These are phyloP conservation scores for Carallia brachiata DNA, from an alignment of 345 rosid genomes.

Conservation along the genomic window DNA sequence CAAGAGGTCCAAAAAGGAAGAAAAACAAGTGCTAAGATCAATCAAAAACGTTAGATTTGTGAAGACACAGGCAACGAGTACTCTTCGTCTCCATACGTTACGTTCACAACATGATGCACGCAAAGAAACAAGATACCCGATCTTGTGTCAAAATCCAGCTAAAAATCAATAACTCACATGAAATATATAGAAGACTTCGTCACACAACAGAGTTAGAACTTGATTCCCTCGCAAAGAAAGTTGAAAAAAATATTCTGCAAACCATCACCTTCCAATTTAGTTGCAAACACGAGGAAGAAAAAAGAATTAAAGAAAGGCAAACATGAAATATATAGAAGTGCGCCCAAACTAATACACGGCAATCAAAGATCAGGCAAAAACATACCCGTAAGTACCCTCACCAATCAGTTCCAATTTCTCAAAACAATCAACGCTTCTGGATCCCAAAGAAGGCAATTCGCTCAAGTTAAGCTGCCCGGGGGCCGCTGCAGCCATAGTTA, in stretches of 20 bases:
- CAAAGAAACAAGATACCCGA: not conserved
- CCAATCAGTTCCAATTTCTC: conserved; percentile 86
- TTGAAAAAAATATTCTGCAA: not conserved
- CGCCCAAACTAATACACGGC: not conserved
- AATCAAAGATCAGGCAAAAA: not conserved
- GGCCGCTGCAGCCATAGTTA: conserved; percentile 48
- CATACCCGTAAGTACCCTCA: conserved; percentile 81
- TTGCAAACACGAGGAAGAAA: not conserved
- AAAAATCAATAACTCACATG: too few species aligned
- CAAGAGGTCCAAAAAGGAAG: not conserved
- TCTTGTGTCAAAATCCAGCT: not conserved
- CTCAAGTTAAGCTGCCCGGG: conserved; percentile 55
- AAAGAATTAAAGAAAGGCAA: not conserved
- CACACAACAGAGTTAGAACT: too few species aligned
- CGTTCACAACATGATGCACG: not conserved
- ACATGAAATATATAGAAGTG: not conserved
- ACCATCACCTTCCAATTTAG: not conserved
- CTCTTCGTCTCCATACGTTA: not conserved
- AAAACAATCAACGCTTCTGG: conserved; percentile 73
- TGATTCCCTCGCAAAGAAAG: too few species aligned
- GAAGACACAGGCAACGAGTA: not conserved
- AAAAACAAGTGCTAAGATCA: not conserved
- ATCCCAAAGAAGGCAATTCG: conserved; percentile 63
- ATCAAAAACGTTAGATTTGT: not conserved
- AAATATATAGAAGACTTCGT: too few species aligned